Base-by-base conservation (phyloP, 805 yeast genomes). In the Candida ulmi region DNA sequence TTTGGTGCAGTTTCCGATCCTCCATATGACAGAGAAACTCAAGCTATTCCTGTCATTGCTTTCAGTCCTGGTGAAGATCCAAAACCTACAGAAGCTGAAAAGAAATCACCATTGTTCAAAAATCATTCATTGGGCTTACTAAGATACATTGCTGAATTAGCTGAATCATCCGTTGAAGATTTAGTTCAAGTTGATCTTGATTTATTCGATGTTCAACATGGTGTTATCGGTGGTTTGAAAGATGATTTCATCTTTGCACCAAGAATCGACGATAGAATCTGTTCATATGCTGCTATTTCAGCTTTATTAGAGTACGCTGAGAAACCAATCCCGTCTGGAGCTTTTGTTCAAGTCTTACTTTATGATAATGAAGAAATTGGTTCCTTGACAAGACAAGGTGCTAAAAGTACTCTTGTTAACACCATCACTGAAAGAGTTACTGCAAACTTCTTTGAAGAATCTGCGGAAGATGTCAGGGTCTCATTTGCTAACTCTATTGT, bases 291-390 rank as follows among this genome's bases (percentile, higher is more conserved):
- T 17, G 93, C 91, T 17, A 57, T 83, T 40, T 58, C 68, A 39
- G 78, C 83, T 1, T 63, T 87, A 45, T 59, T 83, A 35, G 74
- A 70, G 42, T 62, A 62, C 28, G 54, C 71, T n/a, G 58, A 62
- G 34, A 48, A 48, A 19, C 66, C 63, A 34, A 49, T 64, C 30
- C 57, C 57, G 16, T 40, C 38, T 4, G 69, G 67, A 29, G 53
- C 65, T 1, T 79, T 80, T 52, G 69, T 76, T 25, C 60, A 80
- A 40, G 87, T 81, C 2, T 80, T 82, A 3, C 65, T 83, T 47
- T 83, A 75, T 51, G 93, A 85, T 54, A 78, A 83, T 57, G 96
- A 87, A 62, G 96, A 87, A 63, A 74, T 87, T 41, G 95, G 95
- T 9, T 81, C 91, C 7, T 72, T 78, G 27, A 71, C 88, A 5